Percentiles rank a stretch among this genome's conserved stretches.
Conservation (phyloP, 805 yeast species). For the Debaryomyces maramus region DNA sequence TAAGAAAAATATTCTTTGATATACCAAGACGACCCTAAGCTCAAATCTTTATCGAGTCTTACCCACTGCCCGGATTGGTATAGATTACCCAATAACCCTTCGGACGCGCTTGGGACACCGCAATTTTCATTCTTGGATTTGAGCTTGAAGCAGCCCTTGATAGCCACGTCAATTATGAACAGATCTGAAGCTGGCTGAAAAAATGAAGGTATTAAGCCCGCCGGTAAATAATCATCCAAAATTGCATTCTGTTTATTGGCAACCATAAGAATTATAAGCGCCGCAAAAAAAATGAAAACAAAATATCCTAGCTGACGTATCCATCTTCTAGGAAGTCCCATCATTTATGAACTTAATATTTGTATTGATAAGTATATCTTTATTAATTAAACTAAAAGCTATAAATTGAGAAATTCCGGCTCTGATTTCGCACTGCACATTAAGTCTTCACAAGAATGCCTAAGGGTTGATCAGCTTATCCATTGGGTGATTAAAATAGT, state of each 20-base stretch:
- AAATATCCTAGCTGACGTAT: slow-evolving; percentile 27
- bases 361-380: no score
- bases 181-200: slow-evolving; percentile 43
- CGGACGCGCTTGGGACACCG: slow-evolving; percentile 23
- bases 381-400: no score
- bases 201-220: slow-evolving; percentile 35
- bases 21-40: slow-evolving; percentile 45
- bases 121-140: slow-evolving; percentile 21
- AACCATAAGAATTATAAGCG: slow-evolving; percentile 27
- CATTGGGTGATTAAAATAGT: no score
- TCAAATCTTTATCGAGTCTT: slow-evolving; percentile 48
- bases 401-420: no score
- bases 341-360: no score
- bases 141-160: slow-evolving; percentile 30
- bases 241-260: slow-evolving; percentile 42
- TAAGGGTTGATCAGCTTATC: no score
- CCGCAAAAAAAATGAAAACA: slow-evolving; percentile 16
- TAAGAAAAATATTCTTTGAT: slow-evolving; percentile 39
- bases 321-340: slow-evolving; percentile 33
- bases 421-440: background rate
- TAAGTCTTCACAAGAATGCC: no score
- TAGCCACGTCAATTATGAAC: slow-evolving; percentile 41
- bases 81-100: slow-evolving; percentile 28
- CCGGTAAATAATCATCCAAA: slow-evolving; percentile 26
- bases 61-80: slow-evolving; percentile 37